Evolutionary conservation across 257 asterid species (phyloP).

Genomic region (Linaria vulgaris): DNA sequence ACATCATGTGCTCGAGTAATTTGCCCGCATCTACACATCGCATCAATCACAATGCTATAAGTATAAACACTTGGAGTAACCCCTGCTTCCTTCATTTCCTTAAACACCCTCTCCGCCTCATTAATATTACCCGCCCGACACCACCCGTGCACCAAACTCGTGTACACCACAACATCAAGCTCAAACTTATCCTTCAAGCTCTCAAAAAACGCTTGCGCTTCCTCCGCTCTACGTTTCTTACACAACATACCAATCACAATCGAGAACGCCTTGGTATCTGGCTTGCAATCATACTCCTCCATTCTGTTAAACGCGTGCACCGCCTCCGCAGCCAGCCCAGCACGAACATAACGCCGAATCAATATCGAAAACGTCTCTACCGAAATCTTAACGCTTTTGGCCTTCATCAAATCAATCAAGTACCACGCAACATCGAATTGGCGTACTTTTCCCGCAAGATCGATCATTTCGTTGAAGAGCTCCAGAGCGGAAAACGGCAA

Average conservation of each 20-base stretch:
- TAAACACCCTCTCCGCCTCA: constrained; percentile 77
- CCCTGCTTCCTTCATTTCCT: constrained; percentile 67
- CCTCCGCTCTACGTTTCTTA: constrained; percentile 64
- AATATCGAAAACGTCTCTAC: constrained; percentile 62
- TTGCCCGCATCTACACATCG: constrained; percentile 84
- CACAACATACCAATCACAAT: constrained; percentile 62
- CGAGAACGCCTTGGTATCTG: constrained; percentile 62
- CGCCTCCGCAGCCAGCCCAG: constrained; percentile 81
- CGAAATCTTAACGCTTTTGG: constrained; percentile 39
- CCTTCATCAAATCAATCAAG: constrained; percentile 57
- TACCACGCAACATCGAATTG: constrained; percentile 81
- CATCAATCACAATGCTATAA: constrained; percentile 80
- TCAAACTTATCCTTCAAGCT: constrained; percentile 68
- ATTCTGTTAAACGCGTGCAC: constrained; percentile 70
- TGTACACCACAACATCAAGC: constrained; percentile 74
- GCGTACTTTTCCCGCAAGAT: constrained; percentile 76
- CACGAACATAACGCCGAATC: constrained; percentile 75
- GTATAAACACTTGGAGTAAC: constrained; percentile 72
- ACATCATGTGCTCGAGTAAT: constrained; percentile 88
- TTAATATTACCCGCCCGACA: constrained; percentile 63
- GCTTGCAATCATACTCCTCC: constrained; percentile 80
- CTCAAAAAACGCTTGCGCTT: constrained; percentile 82
- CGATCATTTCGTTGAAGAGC: constrained; percentile 64
- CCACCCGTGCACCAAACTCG: constrained; percentile 90
- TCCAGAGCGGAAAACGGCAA: constrained; percentile 27